Evolutionary conservation across 495 filamentous ascomycete genomes (phyloP).

Genomic region (Penicillium cataractarum): DNA sequence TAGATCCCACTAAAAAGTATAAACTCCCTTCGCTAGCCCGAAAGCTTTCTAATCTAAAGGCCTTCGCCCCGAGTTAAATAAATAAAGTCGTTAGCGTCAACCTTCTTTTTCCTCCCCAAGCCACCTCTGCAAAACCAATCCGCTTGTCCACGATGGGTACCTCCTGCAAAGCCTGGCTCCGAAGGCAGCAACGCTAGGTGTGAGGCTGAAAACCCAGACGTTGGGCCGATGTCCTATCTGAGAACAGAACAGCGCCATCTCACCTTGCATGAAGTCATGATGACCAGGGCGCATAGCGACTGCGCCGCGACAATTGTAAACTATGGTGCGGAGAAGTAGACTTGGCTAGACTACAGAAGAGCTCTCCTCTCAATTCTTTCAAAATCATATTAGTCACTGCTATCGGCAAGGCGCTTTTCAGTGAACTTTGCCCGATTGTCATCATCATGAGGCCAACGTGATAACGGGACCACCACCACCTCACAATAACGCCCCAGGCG

Average conservation of each 20-base stretch:
- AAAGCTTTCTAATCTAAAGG: background rate
- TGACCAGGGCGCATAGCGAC: constrained; percentile 11
- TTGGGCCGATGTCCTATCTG: background rate
- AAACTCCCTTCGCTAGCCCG: background rate
- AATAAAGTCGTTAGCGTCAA: constrained; percentile 31
- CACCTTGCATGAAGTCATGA: constrained; percentile 25
- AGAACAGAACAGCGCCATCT: background rate
- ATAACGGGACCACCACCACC: constrained; percentile 26
- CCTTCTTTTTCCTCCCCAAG: constrained; percentile 21
- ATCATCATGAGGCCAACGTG: constrained; percentile 31
- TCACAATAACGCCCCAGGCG: background rate
- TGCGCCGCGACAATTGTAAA: background rate
- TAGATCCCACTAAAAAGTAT: constrained; percentile 8
- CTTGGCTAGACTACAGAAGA: background rate
- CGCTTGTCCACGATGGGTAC: constrained; percentile 7
- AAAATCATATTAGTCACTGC: background rate
- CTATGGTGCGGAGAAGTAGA: background rate
- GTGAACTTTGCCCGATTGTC: background rate
- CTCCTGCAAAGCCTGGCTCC: background rate
- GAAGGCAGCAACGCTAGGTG: background rate
- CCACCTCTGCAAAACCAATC: constrained; percentile 15
- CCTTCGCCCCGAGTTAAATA: constrained; percentile 7
- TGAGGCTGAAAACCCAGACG: constrained; percentile 20
- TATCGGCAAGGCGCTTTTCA: background rate
- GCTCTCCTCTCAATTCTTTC: background rate